These are phyloP conservation scores for Salix udensis DNA, from an alignment of 345 rosid genomes.

Conservation along the genomic window DNA sequence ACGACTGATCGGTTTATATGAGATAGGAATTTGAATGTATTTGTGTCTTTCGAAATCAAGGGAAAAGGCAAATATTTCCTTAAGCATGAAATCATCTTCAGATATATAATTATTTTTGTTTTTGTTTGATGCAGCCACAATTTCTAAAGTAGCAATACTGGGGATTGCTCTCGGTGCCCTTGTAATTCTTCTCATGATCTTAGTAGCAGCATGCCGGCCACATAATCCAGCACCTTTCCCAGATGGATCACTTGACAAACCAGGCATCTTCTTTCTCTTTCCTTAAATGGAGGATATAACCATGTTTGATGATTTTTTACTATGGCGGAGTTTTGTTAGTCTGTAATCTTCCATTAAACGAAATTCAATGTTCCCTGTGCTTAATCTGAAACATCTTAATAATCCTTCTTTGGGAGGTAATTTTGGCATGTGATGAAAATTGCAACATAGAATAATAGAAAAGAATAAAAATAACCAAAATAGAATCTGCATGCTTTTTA, in stretches of 20 bases:
- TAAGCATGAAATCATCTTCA: not conserved
- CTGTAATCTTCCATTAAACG: not conserved
- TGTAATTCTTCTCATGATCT: constrained; percentile 78
- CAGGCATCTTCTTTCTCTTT: constrained; percentile 43
- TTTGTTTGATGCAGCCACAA: constrained; percentile 44
- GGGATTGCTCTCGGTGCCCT: constrained; percentile 92
- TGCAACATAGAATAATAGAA: not conserved
- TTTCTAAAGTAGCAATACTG: constrained; percentile 85
- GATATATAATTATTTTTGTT: not conserved
- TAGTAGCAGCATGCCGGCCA: constrained; percentile 71
- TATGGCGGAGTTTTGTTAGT: not conserved
- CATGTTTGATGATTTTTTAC: not conserved
- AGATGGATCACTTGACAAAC: constrained; percentile 82
- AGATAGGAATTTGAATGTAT: not conserved
- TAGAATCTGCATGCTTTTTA: too few relatives aligned
- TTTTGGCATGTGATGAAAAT: not conserved
- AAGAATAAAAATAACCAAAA: not conserved
- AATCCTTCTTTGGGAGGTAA: not conserved
- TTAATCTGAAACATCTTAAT: not conserved
- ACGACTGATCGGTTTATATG: not conserved
- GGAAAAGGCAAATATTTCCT: not conserved
- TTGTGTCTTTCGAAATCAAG: not conserved
- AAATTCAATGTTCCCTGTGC: not conserved
- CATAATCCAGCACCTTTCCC: constrained; percentile 56
- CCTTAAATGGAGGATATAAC: not conserved